These are phyloP conservation scores for Linderina pennispora DNA, from an alignment of 192 early-diverging fungal genomes.

Conservation along the genomic window DNA sequence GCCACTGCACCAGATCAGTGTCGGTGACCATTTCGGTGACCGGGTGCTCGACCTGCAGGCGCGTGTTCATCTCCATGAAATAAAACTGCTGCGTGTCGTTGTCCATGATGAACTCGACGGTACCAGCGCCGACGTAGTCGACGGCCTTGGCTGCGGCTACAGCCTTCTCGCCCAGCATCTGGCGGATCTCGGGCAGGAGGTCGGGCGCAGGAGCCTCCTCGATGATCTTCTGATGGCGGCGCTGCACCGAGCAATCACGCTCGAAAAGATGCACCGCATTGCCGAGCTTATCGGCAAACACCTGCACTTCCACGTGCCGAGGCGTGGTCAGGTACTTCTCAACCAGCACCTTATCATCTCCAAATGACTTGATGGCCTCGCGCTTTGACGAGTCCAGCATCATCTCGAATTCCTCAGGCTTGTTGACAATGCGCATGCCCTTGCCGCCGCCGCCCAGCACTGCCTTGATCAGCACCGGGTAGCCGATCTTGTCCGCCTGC, in stretches of 20 bases:
- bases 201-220: conserved; percentile 95
- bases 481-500: conserved; percentile 78
- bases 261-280: conserved; percentile 92
- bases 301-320: conserved; percentile 93
- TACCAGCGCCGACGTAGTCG: conserved; percentile 90
- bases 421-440: conserved; percentile 91
- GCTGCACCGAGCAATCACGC: conserved; percentile 92
- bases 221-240: conserved; percentile 93
- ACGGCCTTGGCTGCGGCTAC: conserved; percentile 92
- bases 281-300: conserved; percentile 85
- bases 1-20: conserved; percentile 94
- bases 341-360: conserved; percentile 81
- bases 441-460: conserved; percentile 96
- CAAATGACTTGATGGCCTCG: conserved; percentile 89
- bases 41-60: conserved; percentile 93
- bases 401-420: conserved; percentile 67
- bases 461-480: conserved; percentile 97
- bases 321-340: conserved; percentile 88
- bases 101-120: conserved; percentile 97
- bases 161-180: conserved; percentile 75
- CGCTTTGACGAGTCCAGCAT: conserved; percentile 80
- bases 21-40: conserved; percentile 94
- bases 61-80: conserved; percentile 98
- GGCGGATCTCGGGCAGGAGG: conserved; percentile 64
- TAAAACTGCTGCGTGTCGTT: conserved; percentile 81